Conservation (phyloP, 805 yeast genomes). For the Barnettozyma salicaria region DNA sequence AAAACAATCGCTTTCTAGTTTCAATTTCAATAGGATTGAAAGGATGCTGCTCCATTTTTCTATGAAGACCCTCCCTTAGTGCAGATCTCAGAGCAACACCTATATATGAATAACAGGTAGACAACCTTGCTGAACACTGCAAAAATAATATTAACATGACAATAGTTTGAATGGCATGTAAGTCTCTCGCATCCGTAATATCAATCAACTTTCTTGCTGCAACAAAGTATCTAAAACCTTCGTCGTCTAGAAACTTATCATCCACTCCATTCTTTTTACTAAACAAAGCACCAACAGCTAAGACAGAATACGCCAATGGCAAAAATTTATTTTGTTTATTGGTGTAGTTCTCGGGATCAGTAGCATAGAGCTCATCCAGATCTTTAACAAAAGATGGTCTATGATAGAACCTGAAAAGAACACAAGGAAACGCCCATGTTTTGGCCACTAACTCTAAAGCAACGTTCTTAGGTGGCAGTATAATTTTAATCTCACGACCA, state of each 20-base stretch:
- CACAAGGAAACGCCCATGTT: constrained; percentile 84
- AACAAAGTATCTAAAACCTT: constrained; percentile 72
- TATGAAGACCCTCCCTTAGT: constrained; percentile 73
- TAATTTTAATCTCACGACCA: constrained; percentile 49
- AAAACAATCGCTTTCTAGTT: constrained; percentile 76
- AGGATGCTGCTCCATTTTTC: constrained; percentile 50
- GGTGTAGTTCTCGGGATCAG: constrained; percentile 65
- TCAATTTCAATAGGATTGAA: constrained; percentile 75
- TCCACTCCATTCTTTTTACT: constrained; percentile 39
- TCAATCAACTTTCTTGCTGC: constrained; percentile 78
- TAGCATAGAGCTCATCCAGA: constrained; percentile 66
- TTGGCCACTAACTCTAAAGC: constrained; percentile 67
- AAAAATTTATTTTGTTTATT: constrained; percentile 68
- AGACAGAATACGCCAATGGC: constrained; percentile 78
- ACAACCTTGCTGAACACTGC: constrained; percentile 82
- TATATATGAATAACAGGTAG: constrained; percentile 83
- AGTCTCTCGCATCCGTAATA: constrained; percentile 75
- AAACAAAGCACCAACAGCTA: constrained; percentile 84
- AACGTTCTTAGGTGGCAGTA: constrained; percentile 67
- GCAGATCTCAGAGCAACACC: constrained; percentile 85
- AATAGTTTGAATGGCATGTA: constrained; percentile 75
- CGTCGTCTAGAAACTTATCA: constrained; percentile 48
- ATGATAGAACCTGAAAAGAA: constrained; percentile 78
- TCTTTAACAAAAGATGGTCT: constrained; percentile 74
- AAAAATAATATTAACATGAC: constrained; percentile 81